Evolutionary conservation across 2,329 filamentous ascomycete species (phyloP).

Genomic region (Colletotrichum sp.): DNA sequence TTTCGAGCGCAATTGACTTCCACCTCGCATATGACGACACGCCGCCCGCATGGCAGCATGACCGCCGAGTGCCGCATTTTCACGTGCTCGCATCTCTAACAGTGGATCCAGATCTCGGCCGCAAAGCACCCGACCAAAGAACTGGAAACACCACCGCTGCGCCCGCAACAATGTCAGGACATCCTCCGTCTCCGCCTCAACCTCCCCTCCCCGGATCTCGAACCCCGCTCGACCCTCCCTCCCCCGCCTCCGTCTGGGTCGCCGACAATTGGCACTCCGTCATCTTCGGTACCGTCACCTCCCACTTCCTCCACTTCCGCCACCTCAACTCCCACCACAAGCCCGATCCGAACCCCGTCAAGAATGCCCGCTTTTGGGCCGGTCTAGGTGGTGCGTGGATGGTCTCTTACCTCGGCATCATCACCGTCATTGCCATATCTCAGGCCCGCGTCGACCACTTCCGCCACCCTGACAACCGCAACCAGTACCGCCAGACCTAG

Average conservation of each 20-base stretch:
- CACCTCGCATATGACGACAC: not conserved
- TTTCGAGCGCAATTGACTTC: not conserved
- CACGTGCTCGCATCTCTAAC: not conserved
- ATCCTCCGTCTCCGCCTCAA: not conserved
- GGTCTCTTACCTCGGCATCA: conserved; percentile 21
- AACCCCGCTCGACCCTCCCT: conserved; percentile 16
- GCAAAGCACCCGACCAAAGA: not conserved
- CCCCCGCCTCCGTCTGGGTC: conserved; percentile 12
- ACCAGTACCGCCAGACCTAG: not conserved
- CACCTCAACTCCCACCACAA: conserved; percentile 18
- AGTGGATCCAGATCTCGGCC: not conserved
- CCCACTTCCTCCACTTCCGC: conserved; percentile 22
- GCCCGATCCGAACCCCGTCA: conserved; percentile 17
- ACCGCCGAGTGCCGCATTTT: not conserved
- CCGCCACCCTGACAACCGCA: conserved; percentile 9
- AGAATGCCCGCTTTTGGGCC: conserved; percentile 24
- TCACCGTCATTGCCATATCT: conserved; percentile 17
- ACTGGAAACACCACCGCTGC: not conserved
- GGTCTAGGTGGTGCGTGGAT: conserved; percentile 22
- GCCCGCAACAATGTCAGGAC: not conserved
- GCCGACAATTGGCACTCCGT: conserved; percentile 23
- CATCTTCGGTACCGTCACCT: conserved; percentile 17
- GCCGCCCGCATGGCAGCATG: not conserved
- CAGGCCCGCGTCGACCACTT: conserved; percentile 20
- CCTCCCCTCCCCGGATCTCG: not conserved